phyloP scores from a whole-genome alignment of 179 eudicot genomes.

The Actinidia polygama region DNA sequence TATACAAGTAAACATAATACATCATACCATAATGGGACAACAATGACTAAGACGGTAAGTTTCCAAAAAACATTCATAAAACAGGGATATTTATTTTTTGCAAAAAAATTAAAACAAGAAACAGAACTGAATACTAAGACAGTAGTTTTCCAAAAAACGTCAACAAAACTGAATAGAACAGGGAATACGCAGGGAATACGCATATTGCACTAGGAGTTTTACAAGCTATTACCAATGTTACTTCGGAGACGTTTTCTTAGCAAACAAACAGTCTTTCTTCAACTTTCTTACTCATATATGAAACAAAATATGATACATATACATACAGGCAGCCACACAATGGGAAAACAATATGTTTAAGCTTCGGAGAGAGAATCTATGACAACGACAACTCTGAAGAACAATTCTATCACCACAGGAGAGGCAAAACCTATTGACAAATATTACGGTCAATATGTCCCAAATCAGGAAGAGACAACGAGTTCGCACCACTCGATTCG shows the following conservation, averaged over 20 bases:
- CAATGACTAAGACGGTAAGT: too few species aligned
- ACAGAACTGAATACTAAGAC: too few species aligned
- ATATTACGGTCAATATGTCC: constrained; percentile 56
- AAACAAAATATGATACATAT: constrained; percentile 10
- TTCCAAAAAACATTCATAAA: too few species aligned
- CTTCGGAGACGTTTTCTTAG: background rate
- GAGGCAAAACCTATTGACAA: constrained; percentile 36
- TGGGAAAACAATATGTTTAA: constrained; percentile 69
- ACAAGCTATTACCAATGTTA: background rate
- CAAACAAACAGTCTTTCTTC: background rate
- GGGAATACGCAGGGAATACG: too few species aligned
- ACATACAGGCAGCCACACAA: constrained; percentile 68
- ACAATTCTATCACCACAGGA: constrained; percentile 26
- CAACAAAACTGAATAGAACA: too few species aligned
- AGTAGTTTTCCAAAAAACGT: too few species aligned
- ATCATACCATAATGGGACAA: too few species aligned
- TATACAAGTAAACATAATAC: too few species aligned
- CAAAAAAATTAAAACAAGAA: too few species aligned
- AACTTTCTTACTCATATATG: background rate
- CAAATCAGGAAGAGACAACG: constrained; percentile 48
- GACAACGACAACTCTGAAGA: constrained; percentile 49
- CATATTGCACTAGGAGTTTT: too few species aligned
- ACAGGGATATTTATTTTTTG: too few species aligned
- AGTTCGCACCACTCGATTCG: constrained; percentile 54
- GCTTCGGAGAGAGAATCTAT: constrained; percentile 66